phyloP scores from a whole-genome alignment of 2,329 filamentous ascomycete species.

The Gremmenia infestans region DNA sequence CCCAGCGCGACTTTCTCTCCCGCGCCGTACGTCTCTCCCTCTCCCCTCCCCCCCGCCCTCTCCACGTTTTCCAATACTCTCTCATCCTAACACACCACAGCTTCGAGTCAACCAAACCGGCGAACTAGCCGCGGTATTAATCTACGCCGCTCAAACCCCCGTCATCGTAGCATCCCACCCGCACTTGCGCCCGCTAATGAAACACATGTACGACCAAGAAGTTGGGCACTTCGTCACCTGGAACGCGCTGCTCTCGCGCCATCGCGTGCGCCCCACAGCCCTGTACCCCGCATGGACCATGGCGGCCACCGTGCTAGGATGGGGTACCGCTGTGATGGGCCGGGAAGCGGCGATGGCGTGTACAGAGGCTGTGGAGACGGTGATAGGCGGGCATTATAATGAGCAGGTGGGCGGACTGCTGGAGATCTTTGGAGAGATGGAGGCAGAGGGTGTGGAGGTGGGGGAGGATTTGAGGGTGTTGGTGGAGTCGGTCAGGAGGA shows the following conservation, averaged over 20 bases:
- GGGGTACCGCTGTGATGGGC: conserved; percentile 83
- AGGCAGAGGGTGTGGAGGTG: conserved; percentile 71
- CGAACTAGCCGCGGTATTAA: conserved; percentile 92
- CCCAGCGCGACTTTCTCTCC: conserved; percentile 70
- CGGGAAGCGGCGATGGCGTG: conserved; percentile 97
- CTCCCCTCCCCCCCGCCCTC: not conserved
- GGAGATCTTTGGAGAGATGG: conserved; percentile 73
- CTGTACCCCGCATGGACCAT: conserved; percentile 88
- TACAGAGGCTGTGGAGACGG: conserved; percentile 96
- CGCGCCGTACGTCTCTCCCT: conserved; percentile 53
- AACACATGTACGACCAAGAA: conserved; percentile 98
- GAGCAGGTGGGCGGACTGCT: conserved; percentile 78
- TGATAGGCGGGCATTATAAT: conserved; percentile 96
- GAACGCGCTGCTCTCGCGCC: conserved; percentile 74
- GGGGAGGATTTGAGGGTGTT: conserved; percentile 72
- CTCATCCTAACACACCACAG: conserved; percentile 34
- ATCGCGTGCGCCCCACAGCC: conserved; percentile 86
- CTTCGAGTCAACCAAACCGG: conserved; percentile 96
- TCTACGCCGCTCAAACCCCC: conserved; percentile 86
- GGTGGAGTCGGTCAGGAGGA: conserved; percentile 69
- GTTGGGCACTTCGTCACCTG: conserved; percentile 81
- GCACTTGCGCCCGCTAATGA: conserved; percentile 84
- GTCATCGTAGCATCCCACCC: conserved; percentile 75
- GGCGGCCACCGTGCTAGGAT: conserved; percentile 76
- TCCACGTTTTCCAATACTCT: not conserved